A percentile compares a stretch with the other conserved stretches of the same genome.
These are phyloP conservation scores for Sequoiadendron giganteum DNA, from an alignment of 75 land plant genomes.

Conservation along the genomic window DNA sequence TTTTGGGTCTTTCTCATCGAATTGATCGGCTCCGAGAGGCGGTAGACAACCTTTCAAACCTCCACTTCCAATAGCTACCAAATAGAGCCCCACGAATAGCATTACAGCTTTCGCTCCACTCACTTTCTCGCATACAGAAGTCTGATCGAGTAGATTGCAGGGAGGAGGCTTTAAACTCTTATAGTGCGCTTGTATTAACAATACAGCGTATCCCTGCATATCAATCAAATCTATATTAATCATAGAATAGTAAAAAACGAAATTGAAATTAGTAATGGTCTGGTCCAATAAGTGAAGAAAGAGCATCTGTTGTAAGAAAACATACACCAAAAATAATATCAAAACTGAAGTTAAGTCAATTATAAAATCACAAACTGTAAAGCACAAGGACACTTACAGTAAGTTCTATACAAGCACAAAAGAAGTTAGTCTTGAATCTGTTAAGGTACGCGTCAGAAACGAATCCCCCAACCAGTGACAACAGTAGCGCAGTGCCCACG, in stretches of 20 bases:
- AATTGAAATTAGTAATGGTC: too few relatives aligned
- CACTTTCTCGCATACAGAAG: slow-evolving; percentile 21
- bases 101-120: background rate
- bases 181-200: slow-evolving; percentile 21
- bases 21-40: slow-evolving; percentile 87
- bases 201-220: slow-evolving; percentile 5
- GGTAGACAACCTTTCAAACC: slow-evolving; percentile 77
- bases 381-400: slow-evolving; percentile 4
- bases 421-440: slow-evolving; percentile 16
- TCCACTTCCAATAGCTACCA: slow-evolving; percentile 76
- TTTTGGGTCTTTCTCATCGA: slow-evolving; percentile 48
- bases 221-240: background rate
- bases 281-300: too few relatives aligned
- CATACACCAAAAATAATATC: too few relatives aligned
- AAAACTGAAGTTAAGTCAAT: background rate
- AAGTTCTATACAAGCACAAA: slow-evolving; percentile 16
- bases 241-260: too few relatives aligned
- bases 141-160: background rate
- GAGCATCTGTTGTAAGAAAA: too few relatives aligned
- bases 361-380: background rate
- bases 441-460: slow-evolving; percentile 33
- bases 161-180: slow-evolving; percentile 24
- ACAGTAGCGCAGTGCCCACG: slow-evolving; percentile 34
- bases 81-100: slow-evolving; percentile 44
- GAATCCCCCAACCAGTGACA: slow-evolving; percentile 40